Conservation (phyloP, 352 stramenopile genomes). For the Discostella stelligera region DNA sequence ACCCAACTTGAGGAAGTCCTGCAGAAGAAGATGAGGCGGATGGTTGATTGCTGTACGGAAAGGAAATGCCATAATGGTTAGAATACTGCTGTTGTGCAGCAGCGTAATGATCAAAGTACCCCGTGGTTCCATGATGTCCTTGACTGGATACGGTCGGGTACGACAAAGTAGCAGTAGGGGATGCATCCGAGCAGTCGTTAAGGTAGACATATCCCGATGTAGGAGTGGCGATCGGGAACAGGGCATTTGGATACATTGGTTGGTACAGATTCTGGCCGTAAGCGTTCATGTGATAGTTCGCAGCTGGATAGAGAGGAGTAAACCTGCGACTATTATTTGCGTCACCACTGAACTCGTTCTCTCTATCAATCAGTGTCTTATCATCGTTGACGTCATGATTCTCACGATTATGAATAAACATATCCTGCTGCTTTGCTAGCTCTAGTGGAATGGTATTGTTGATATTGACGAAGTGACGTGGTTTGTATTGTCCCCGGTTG, state of each 20-base stretch:
- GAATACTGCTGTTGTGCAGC: neutral
- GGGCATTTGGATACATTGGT: neutral
- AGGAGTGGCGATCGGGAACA: neutral
- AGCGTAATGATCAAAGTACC: slow-evolving; percentile 5
- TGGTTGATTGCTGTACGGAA: neutral
- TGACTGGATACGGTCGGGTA: neutral
- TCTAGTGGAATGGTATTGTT: too few relatives aligned
- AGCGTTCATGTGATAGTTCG: neutral
- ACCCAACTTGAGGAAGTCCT: neutral
- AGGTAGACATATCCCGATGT: neutral
- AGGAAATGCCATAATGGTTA: neutral
- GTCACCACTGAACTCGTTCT: neutral
- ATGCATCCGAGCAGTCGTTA: neutral
- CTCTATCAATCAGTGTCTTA: too few relatives aligned
- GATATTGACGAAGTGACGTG: neutral
- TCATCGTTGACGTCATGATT: neutral
- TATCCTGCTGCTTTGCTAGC: too few relatives aligned
- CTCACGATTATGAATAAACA: too few relatives aligned
- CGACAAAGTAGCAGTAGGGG: neutral
- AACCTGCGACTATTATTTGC: neutral
- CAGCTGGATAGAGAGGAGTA: neutral
- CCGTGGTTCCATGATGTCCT: neutral
- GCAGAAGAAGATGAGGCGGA: neutral
- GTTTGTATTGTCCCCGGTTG: slow-evolving; percentile 1
- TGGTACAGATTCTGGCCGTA: neutral